Percentiles rank a stretch among this genome's conserved stretches.
Conservation (phyloP, 371 early-diverging fungal species). For the Circinella minor region DNA sequence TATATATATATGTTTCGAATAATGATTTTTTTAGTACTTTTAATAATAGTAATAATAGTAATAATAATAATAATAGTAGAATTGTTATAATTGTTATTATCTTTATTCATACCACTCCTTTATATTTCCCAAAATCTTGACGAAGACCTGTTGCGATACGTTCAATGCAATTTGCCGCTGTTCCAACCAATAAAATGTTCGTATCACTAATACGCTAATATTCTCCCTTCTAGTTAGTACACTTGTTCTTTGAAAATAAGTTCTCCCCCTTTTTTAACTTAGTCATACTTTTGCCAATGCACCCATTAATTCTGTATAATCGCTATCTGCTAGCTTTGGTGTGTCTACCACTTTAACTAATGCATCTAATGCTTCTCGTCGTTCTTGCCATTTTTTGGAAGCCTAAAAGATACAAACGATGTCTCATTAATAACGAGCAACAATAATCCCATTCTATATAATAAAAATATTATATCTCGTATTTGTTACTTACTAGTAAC, state of each 20-base stretch:
- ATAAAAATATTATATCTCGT: too few relatives aligned
- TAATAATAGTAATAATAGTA: too few relatives aligned
- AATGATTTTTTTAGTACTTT: too few relatives aligned
- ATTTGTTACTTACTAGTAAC: conserved; percentile 47
- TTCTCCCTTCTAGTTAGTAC: too few relatives aligned
- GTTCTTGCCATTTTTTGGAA: conserved; percentile 95
- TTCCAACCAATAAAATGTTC: conserved; percentile 83
- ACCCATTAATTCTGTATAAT: conserved; percentile 82
- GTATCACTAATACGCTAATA: conserved; percentile 79
- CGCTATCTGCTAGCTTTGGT: conserved; percentile 79
- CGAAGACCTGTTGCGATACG: conserved; percentile 85
- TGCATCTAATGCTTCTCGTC: conserved; percentile 89
- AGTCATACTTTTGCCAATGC: conserved; percentile 76
- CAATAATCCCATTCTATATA: too few relatives aligned
- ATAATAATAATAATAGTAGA: too few relatives aligned
- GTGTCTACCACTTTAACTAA: conserved; percentile 72
- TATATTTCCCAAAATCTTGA: conserved; percentile 77
- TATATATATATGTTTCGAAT: too few relatives aligned
- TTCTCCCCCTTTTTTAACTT: not conserved
- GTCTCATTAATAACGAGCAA: too few relatives aligned
- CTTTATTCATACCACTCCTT: conserved; percentile 59
- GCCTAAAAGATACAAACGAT: conserved; percentile 35
- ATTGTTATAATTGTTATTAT: too few relatives aligned
- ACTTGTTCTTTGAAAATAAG: too few relatives aligned
- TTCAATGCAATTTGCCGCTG: conserved; percentile 86